These are phyloP conservation scores for Fusarium sp. DNA, from an alignment of 2,329 filamentous ascomycete genomes.

Conservation along the genomic window DNA sequence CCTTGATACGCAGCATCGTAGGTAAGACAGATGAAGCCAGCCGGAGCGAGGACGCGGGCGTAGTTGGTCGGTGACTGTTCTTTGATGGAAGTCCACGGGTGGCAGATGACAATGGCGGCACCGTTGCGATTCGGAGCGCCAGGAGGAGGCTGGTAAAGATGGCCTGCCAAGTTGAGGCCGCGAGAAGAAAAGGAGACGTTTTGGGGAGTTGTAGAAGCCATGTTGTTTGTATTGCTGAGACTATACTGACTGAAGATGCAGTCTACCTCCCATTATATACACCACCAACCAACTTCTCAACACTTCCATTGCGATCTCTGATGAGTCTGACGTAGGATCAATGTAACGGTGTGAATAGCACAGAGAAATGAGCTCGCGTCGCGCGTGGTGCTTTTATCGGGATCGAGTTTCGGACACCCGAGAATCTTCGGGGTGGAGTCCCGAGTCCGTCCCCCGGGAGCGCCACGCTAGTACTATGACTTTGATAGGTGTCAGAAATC, in stretches of 20 bases:
- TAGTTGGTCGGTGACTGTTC: constrained; percentile 19
- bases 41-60: constrained; percentile 7
- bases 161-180: background rate
- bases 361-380: background rate
- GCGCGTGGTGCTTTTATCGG: background rate
- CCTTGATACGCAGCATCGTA: constrained; percentile 19
- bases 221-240: background rate
- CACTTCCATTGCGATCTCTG: too few species aligned
- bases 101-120: constrained; percentile 11
- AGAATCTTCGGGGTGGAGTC: background rate
- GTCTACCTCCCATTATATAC: background rate
- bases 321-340: too few species aligned
- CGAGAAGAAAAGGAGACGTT: background rate
- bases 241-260: background rate
- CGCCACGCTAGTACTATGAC: background rate
- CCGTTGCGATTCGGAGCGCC: background rate
- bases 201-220: background rate
- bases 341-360: too few species aligned
- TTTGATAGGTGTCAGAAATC: background rate
- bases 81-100: constrained; percentile 21
- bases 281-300: background rate
- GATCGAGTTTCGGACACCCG: background rate
- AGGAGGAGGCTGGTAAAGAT: background rate
- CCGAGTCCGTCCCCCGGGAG: background rate
- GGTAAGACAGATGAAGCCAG: constrained; percentile 16